Evolutionary conservation across 176 grass and related monocot species (phyloP).

Genomic region (Dendrocalamus sinicus): DNA sequence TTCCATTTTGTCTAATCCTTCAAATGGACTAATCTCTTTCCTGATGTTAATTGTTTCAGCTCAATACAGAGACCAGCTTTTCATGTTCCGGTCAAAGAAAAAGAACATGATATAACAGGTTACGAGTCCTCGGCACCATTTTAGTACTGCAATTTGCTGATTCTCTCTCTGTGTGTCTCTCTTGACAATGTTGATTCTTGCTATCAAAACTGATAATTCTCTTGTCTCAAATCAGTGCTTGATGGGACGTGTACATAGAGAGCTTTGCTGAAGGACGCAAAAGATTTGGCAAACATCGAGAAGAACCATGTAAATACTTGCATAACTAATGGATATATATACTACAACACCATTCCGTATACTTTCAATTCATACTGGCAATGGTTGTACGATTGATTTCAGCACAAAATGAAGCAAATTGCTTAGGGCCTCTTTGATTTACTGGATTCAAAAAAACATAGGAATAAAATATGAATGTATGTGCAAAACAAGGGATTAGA

Average conservation of each 20-base stretch:
- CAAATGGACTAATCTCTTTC: constrained; percentile 31
- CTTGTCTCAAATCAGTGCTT: constrained; percentile 10
- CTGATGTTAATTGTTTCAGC: constrained; percentile 56
- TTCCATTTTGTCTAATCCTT: constrained; percentile 35
- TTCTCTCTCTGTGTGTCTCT: background rate
- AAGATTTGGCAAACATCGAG: constrained; percentile 37
- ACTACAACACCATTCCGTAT: background rate
- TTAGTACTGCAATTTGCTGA: background rate
- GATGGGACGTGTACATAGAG: constrained; percentile 41
- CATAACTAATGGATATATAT: constrained; percentile 10
- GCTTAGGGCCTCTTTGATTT: background rate
- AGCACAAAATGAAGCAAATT: background rate
- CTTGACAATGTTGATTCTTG: background rate
- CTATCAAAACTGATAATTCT: background rate
- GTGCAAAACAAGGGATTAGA: no score
- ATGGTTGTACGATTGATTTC: constrained; percentile 4
- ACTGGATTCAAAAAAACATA: no score
- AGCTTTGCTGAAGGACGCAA: constrained; percentile 29
- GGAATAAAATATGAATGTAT: no score
- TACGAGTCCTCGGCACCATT: background rate
- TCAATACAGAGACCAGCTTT: constrained; percentile 85
- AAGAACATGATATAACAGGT: constrained; percentile 67
- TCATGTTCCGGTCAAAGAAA: constrained; percentile 71
- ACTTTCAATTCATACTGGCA: constrained; percentile 20
- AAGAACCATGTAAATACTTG: constrained; percentile 53